A percentile compares a stretch with the other conserved stretches of the same genome.
These are phyloP conservation scores for Colletotrichum gigasporum DNA, from an alignment of 2,329 filamentous ascomycete genomes.

Conservation along the genomic window DNA sequence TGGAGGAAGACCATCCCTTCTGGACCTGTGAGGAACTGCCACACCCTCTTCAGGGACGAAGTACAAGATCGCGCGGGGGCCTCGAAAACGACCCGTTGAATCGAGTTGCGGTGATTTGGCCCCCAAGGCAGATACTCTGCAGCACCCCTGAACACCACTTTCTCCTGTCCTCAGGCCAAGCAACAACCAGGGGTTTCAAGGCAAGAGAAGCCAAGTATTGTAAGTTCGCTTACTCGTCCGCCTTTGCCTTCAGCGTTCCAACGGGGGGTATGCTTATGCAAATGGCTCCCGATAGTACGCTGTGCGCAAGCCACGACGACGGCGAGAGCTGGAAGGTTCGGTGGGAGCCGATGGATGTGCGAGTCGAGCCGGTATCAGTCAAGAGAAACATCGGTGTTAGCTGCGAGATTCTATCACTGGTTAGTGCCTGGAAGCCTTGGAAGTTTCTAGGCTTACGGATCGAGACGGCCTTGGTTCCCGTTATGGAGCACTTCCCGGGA, in stretches of 20 bases:
- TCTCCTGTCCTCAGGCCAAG: slow-evolving; percentile 47
- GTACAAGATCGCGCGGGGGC: neutral
- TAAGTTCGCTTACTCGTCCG: slow-evolving; percentile 51
- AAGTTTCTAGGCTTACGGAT: slow-evolving; percentile 16
- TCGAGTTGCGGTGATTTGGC: neutral
- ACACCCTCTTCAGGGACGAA: slow-evolving; percentile 38
- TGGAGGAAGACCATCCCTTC: slow-evolving; percentile 46
- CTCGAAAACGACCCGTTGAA: neutral
- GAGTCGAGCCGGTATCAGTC: neutral
- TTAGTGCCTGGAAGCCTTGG: slow-evolving; percentile 32
- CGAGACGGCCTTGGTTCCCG: slow-evolving; percentile 24
- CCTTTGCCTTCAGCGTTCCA: slow-evolving; percentile 47
- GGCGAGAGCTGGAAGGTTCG: slow-evolving; percentile 29
- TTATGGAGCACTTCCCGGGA: slow-evolving; percentile 3
- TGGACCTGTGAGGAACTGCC: slow-evolving; percentile 49
- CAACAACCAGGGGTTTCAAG: slow-evolving; percentile 42
- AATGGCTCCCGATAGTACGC: slow-evolving; percentile 32
- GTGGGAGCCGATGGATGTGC: slow-evolving; percentile 24
- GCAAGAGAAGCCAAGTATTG: slow-evolving; percentile 48
- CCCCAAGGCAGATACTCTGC: slow-evolving; percentile 53
- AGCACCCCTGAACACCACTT: slow-evolving; percentile 46
- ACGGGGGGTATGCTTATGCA: slow-evolving; percentile 40
- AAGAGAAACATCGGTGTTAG: neutral
- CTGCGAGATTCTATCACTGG: neutral
- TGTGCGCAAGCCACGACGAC: slow-evolving; percentile 29